Evolutionary conservation across 192 early-diverging fungal genomes (phyloP).

Genomic region (Umbelopsis vinacea): DNA sequence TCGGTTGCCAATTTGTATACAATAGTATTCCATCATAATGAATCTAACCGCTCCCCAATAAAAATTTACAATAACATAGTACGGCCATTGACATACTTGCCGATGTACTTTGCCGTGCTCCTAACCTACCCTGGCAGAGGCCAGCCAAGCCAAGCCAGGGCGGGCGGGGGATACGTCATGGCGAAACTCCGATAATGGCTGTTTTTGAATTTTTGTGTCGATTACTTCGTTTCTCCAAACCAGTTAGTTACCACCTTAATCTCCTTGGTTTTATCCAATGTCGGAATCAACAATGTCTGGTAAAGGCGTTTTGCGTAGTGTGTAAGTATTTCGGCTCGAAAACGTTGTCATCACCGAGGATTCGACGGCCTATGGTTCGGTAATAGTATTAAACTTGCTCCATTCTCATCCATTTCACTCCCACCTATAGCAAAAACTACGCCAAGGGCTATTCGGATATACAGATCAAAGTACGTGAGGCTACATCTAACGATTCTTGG

Average conservation of each 20-base stretch:
- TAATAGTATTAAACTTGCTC: constrained; percentile 40
- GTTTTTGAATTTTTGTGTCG: constrained; percentile 8
- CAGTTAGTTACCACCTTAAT: neutral
- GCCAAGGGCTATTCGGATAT: constrained; percentile 91
- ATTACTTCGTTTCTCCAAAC: neutral
- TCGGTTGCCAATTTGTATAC: too few relatives aligned
- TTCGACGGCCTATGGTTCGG: constrained; percentile 31
- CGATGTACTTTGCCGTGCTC: too few relatives aligned
- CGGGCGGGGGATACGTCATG: neutral
- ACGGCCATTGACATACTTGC: too few relatives aligned
- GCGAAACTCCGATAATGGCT: constrained; percentile 2
- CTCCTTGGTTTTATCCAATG: neutral
- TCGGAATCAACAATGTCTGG: constrained; percentile 17
- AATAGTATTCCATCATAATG: too few relatives aligned
- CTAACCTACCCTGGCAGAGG: too few relatives aligned
- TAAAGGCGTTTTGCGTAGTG: constrained; percentile 36
- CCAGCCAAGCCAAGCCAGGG: neutral
- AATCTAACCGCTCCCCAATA: too few relatives aligned
- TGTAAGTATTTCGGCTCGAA: constrained; percentile 29
- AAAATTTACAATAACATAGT: too few relatives aligned
- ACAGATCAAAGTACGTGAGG: constrained; percentile 88
- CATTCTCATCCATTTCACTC: constrained; percentile 1
- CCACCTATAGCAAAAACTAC: constrained; percentile 77
- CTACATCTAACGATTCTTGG: constrained; percentile 80
- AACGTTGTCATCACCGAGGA: constrained; percentile 40